Base-by-base conservation (phyloP, 2,329 filamentous ascomycete species). In the Pseudogymnoascus sp. region DNA sequence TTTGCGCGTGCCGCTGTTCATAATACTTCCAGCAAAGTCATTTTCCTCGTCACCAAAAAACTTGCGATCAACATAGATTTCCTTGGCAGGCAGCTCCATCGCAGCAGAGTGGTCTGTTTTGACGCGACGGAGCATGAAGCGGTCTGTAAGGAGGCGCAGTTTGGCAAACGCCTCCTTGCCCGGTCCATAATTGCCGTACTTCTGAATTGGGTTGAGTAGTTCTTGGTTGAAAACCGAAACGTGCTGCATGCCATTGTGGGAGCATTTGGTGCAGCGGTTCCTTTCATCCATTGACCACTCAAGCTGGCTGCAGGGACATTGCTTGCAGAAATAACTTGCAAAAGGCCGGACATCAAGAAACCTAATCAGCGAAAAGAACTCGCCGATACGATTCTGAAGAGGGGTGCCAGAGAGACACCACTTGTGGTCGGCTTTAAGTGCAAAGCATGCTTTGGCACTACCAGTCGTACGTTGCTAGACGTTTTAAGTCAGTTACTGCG, bases 31-130 rank as follows among this genome's bases (percentile, higher is more conserved):
- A 35, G 93, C 95, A 72, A 99, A 95, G 73, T 99, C 94, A 60
- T 92, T 92, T 75, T 99, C 94, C 45, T 93, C 91, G 69, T 96
- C 92, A 59, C 93, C 92, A 70, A 99, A 99, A 75, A 97, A 97
- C 73, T 97, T 92, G 60, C 93, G 90, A 71, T 96, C 89, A 40
- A 99, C 86, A 62, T 91, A 84, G 60, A 97, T 87, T 70, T 97
- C 90, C 77, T 97, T 99, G 60, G 95, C 90, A 0, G 94, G 94
- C 31, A 99, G 82, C 72, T 97, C 94, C 92, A 99, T 96, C 0
- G 92, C 89, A 64, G 93, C 87, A 15, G 90, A 96, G 70, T 97
- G 87, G 70, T 99, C 92, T 67, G 88, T 89, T 79, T 99, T 99
- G 74, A 96, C 83, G 35, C 94, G 91, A 61, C 94, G 89, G 65